phyloP scores from a whole-genome alignment of 78 protist species.

The Isochrysis galbana region DNA sequence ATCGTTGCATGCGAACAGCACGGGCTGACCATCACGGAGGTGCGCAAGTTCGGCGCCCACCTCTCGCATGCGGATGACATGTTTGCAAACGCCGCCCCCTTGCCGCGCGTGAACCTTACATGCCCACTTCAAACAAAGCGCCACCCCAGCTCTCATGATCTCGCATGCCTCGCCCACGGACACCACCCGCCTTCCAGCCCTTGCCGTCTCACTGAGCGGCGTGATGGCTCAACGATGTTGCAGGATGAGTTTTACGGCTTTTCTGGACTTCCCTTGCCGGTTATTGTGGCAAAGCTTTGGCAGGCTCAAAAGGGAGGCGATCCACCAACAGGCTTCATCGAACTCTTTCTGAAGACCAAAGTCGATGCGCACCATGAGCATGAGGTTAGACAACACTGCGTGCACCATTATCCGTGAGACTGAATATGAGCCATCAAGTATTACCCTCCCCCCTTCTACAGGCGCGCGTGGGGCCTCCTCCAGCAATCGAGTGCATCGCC shows the following conservation, averaged over 20 bases:
- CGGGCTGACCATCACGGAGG: neutral
- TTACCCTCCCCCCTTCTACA: no score
- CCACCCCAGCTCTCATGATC: no score
- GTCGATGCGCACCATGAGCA: neutral
- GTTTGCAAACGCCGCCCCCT: no score
- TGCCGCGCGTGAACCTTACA: no score
- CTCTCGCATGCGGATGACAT: no score
- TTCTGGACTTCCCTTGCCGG: neutral
- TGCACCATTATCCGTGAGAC: neutral
- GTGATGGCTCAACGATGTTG: neutral
- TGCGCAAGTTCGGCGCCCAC: neutral
- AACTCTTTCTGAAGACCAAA: neutral
- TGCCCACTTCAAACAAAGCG: no score
- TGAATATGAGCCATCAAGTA: no score
- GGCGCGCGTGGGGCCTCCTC: no score
- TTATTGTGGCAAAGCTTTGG: neutral
- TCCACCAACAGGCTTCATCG: neutral
- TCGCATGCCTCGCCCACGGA: no score
- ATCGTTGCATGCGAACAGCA: neutral
- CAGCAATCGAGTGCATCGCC: no score
- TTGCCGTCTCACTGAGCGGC: no score
- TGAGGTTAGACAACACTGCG: neutral
- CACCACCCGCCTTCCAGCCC: no score
- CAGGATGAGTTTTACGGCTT: neutral
- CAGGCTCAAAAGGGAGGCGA: neutral